Evolutionary conservation across 345 rosid species (phyloP), one percentile per base, ranked within the genome.

Genomic region (Salix viminalis): DNA sequence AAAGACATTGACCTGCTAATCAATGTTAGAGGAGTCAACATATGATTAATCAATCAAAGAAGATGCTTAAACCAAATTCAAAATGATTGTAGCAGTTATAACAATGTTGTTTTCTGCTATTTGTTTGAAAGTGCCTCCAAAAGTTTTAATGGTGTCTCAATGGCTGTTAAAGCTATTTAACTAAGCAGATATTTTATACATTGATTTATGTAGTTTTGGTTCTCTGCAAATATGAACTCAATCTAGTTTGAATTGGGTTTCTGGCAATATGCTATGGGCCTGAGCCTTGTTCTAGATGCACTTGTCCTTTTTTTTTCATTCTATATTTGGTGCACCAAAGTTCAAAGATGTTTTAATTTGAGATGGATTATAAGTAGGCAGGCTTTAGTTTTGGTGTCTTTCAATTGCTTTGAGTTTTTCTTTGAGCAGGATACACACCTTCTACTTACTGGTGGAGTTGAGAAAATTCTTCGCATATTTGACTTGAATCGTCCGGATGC

Each of bases 371-470:
- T 28, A 70, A 46, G 54, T 28, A 11, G 60, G 6, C 30, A 19
- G 21, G 32, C 14, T 70, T 28, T 48, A 32, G 39, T 46, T 48
- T 44, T 48, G 34, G 23, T 42, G 73, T 70, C 61, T 26, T 48
- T 70, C n/a, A 15, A 48, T 32, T 28, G 30, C 19, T 7, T 58
- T 60, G 50, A 44, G 32, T 32, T 72, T 34, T 58, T 67, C 70
- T 62, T 65, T 39, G 15, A 39, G 71, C 87, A 96, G 99, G 98
- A 93, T 80, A 89, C 98, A 50, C 92, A 84, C 70, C 88, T 86
- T 76, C 86, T 93, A 75, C 91, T 96, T 77, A 93, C 98, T n/a
- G 99, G 99, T 36, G 99, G 98, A 67, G 14, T 90, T 71, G 99
- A 93, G 92, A 96, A 96, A 83, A 83, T 92, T 78, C 89, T 93